These are phyloP conservation scores for Penicillium pulvis DNA, from an alignment of 495 filamentous ascomycete species.

Conservation along the genomic window DNA sequence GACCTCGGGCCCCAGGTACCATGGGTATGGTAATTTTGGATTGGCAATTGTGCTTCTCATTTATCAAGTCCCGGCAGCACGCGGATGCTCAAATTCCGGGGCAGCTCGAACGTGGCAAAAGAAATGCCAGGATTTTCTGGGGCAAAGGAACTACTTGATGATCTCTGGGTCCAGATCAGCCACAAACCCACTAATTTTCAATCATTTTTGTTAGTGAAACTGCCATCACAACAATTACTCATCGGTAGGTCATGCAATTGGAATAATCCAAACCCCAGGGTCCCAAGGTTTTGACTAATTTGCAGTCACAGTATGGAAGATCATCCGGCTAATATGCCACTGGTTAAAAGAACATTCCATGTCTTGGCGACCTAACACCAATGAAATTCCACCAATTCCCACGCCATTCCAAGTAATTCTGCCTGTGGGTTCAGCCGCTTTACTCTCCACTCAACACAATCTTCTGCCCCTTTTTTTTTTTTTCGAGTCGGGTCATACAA, in stretches of 20 bases:
- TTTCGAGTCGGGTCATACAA: slow-evolving; percentile 4
- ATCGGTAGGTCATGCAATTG: no score
- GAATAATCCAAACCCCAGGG: no score
- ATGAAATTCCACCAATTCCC: slow-evolving; percentile 9
- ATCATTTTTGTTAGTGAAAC: neutral
- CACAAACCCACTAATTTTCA: neutral
- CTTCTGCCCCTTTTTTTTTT: neutral
- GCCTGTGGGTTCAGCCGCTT: neutral
- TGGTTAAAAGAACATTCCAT: neutral
- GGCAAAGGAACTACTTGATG: neutral
- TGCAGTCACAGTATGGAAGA: neutral
- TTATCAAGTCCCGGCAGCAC: neutral
- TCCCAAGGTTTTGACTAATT: no score
- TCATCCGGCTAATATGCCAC: slow-evolving; percentile 3
- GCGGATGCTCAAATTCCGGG: neutral
- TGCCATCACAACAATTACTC: no score
- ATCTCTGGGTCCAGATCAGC: neutral
- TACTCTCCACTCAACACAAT: neutral
- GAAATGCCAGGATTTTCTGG: slow-evolving; percentile 1
- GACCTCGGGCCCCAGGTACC: neutral
- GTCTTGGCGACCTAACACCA: slow-evolving; percentile 12
- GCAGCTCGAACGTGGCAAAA: neutral
- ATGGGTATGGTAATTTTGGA: neutral
- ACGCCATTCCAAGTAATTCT: neutral
- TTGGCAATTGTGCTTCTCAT: neutral